phyloP scores from a whole-genome alignment of 257 asterid species.

The Plantago ovata region DNA sequence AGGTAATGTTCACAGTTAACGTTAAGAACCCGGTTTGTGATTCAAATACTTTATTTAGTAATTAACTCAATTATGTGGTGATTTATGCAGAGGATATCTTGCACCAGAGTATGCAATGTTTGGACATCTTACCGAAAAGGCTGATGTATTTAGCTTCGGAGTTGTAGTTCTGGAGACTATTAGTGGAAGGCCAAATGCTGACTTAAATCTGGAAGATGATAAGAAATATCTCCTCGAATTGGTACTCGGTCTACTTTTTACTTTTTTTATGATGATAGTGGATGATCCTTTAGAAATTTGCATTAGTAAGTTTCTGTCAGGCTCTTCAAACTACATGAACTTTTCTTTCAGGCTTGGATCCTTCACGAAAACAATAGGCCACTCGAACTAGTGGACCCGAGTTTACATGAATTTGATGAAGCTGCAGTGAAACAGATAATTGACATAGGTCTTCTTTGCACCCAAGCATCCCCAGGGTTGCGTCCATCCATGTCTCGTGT shows the following conservation, averaged over 20 bases:
- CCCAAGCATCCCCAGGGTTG: conserved; percentile 13
- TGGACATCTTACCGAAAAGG: conserved; percentile 72
- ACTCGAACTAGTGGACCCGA: conserved; percentile 9
- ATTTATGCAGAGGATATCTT: conserved; percentile 54
- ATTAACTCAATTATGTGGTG: background rate
- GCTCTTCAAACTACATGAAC: background rate
- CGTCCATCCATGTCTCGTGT: conserved; percentile 16
- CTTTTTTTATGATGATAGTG: background rate
- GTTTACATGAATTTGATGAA: background rate
- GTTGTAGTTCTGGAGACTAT: conserved; percentile 59
- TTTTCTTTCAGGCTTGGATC: conserved; percentile 14
- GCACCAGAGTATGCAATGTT: conserved; percentile 86
- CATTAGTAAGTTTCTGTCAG: background rate
- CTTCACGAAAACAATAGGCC: conserved; percentile 4
- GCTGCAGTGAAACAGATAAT: background rate
- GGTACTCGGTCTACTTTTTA: conserved; percentile 30
- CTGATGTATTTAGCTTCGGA: conserved; percentile 65
- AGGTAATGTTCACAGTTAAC: conserved; percentile 38
- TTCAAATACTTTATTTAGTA: too few relatives aligned
- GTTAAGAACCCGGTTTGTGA: too few relatives aligned
- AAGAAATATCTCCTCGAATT: conserved; percentile 67
- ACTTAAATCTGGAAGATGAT: conserved; percentile 46
- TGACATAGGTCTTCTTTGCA: conserved; percentile 5
- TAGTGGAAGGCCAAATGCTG: conserved; percentile 63
- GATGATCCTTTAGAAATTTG: background rate